Evolutionary conservation across 441 rosid species (phyloP).

Genomic region (Aquilaria agallochum): DNA sequence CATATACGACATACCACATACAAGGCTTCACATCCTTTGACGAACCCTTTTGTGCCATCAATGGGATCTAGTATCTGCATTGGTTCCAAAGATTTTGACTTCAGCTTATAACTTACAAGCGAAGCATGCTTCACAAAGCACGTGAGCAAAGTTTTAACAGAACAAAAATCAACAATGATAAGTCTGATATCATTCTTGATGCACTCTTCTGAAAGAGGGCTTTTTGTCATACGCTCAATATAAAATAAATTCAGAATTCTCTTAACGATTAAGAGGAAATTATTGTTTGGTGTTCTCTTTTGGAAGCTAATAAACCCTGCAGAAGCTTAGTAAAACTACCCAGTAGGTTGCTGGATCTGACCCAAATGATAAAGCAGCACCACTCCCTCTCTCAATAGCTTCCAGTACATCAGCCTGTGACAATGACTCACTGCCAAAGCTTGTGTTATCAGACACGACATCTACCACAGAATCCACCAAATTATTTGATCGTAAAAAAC

Average conservation of each 20-base stretch:
- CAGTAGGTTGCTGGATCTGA: constrained; percentile 77
- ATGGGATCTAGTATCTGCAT: constrained; percentile 86
- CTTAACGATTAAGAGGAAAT: too few relatives aligned
- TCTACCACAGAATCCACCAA: constrained; percentile 66
- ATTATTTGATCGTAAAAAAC: constrained; percentile 53
- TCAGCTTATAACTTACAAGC: constrained; percentile 5
- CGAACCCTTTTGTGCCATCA: constrained; percentile 88
- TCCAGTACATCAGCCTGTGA: constrained; percentile 59
- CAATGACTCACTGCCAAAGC: constrained; percentile 35
- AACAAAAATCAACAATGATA: not conserved
- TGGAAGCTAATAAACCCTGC: constrained; percentile 2
- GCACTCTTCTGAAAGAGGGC: not conserved
- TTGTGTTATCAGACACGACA: constrained; percentile 46
- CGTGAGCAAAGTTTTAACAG: constrained; percentile 3
- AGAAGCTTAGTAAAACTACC: constrained; percentile 36
- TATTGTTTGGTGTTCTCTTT: not conserved
- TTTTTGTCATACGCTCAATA: too few relatives aligned
- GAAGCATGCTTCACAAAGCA: constrained; percentile 10
- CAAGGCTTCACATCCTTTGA: constrained; percentile 64
- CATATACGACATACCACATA: constrained; percentile 64
- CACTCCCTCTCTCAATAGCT: constrained; percentile 90
- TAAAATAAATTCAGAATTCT: too few relatives aligned
- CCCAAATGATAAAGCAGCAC: constrained; percentile 49
- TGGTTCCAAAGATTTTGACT: constrained; percentile 13
- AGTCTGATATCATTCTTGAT: not conserved